Base-by-base conservation (phyloP, 2,329 filamentous ascomycete genomes). In the Didymella sp. region DNA sequence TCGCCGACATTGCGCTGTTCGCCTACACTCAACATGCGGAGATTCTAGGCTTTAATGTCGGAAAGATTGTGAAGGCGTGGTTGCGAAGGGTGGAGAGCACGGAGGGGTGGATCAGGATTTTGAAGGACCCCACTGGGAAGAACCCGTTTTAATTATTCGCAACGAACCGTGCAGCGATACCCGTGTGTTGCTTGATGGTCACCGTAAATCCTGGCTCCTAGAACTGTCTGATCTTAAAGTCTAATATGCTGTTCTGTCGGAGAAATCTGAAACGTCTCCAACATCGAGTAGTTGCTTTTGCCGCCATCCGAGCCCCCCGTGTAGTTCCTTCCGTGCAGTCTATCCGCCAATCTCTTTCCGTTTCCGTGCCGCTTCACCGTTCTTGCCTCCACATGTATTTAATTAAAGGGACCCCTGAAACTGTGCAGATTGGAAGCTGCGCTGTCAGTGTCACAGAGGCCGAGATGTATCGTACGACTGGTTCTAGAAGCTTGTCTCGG, bases 251-350 rank as follows among this genome's bases (percentile, higher is more conserved):
- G 31, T 30, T 45, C 21, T 31, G 40, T 42, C 19, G 15, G 33
- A 40, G 25, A 15, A 30, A 21, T 4, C 25, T 52, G 42, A 52
- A 46, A 52, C 50, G 46, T 13, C 19, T 51, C n/a, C 48, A 40
- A 30, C 30, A n/a, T 33, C 27, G 4, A 35, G 21, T 43, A 17
- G 38, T 19, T 42, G 28, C 28, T 31, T 21, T 45, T 33, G 17
- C 42, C 33, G 30, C 19, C 25, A 13, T 27, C 31, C 22, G n/a
- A 30, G 30, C 42, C 41, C 25, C 9, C 25, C 22, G 30, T 27
- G 11, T 24, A 12, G 12, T 21, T 35, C 43, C 21, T 53, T 46
- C 50, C 42, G 42, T 41, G 12, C 11, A 33, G 25, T 15, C 27
- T 30, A 30, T 44, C 42, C 42, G 42, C 28, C 12, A 15, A 27